Base-by-base conservation (phyloP, 106 monocot species). In the Dendrobium catenatum region DNA sequence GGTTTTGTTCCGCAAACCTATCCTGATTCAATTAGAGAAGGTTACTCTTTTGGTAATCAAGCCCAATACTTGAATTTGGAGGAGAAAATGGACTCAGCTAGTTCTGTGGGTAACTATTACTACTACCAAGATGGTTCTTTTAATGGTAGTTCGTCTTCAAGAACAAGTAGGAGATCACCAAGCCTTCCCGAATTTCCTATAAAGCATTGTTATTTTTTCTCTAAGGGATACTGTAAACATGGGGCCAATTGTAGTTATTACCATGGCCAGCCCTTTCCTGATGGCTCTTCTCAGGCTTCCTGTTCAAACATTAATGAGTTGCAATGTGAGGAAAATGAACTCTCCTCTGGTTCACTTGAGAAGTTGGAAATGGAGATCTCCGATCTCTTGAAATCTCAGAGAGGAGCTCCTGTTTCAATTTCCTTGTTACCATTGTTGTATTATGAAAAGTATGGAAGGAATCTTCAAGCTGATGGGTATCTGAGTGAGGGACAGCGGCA, bases 401-500 rank as follows among this genome's bases (percentile, higher is more conserved):
- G 82, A 76, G 89, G 89, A 26, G 29, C 64, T 41, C 87, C 89
- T 9, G 74, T 94, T 79, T 89, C 94, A 15, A 89, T 97, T 66
- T 86, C 92, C 11, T 81, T 85, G 6, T 80, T 97, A 72, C 92
- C 94, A 0, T 84, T 82, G 80, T 20, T 94, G 70, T 96, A 96
- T 79, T 78, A 61, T 42, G 90, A 94, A 54, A 90, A 46, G 85
- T 96, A 96, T 78, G 90, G 94, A 3, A 94, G 84, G 77, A 64
- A 75, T 11, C 85, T 96, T 56, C 94, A 89, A 79, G 89, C 88
- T n/a, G 93, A 96, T 3, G 93, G 93, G 15, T 93, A 87, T 73
- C 80, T 93, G 11, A 91, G 90, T 4, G 96, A 96, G 86, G 90
- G 94, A 82, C 96, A 96, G 79, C 72, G 90, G 46, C 93, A 96